Evolutionary conservation across 2,329 filamentous ascomycete species (phyloP).

Genomic region (Ophiostoma sp.): DNA sequence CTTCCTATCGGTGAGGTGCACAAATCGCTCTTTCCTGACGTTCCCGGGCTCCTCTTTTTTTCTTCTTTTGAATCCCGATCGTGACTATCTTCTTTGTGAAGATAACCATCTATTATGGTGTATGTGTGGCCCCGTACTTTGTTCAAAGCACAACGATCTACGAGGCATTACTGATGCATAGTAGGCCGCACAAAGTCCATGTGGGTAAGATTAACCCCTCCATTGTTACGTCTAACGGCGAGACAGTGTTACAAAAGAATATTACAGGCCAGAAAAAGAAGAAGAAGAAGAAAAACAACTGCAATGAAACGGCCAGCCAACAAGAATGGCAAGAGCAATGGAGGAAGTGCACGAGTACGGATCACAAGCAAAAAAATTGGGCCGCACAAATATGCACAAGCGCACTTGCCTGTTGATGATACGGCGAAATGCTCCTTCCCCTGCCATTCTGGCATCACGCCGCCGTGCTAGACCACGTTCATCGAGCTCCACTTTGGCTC

Average conservation of each 20-base stretch:
- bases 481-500: neutral
- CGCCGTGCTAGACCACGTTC: neutral
- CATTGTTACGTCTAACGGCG: neutral
- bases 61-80: neutral
- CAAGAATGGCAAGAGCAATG: neutral
- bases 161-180: constrained; percentile 13
- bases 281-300: neutral
- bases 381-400: neutral
- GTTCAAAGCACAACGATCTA: constrained; percentile 1
- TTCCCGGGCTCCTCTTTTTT: constrained; percentile 9
- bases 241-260: neutral
- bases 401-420: neutral
- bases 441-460: constrained; percentile 20
- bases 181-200: neutral
- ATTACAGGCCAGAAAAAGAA: neutral
- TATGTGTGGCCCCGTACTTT: neutral
- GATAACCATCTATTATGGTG: neutral
- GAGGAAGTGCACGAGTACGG: neutral
- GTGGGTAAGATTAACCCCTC: neutral
- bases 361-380: constrained; percentile 7
- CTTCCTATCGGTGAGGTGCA: constrained; percentile 12
- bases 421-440: constrained; percentile 5
- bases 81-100: neutral
- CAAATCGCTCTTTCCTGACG: constrained; percentile 2
- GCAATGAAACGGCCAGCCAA: neutral